Evolutionary conservation across 2,329 filamentous ascomycete species (phyloP).

Genomic region (Diaporthe sp.): DNA sequence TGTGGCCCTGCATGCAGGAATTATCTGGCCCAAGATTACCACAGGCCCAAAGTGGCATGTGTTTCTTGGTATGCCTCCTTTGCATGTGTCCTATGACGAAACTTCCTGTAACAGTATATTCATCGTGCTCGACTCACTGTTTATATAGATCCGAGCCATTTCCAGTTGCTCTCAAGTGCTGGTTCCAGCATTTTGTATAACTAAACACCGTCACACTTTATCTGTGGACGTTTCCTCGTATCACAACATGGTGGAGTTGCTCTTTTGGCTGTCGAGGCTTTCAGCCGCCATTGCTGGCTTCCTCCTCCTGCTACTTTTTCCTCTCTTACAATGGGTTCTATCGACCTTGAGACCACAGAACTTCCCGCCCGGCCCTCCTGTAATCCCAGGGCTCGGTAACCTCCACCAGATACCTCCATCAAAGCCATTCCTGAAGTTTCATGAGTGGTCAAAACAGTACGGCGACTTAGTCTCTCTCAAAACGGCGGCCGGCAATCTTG

Average conservation of each 20-base stretch:
- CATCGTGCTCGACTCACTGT: neutral
- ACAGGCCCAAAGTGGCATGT: neutral
- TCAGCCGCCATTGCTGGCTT: neutral
- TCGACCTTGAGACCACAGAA: slow-evolving; percentile 37
- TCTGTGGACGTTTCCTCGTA: neutral
- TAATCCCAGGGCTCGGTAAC: slow-evolving; percentile 47
- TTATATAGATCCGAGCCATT: neutral
- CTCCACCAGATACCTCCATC: slow-evolving; percentile 46
- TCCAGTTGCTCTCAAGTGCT: neutral
- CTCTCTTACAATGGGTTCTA: neutral
- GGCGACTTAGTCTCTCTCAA: slow-evolving; percentile 53
- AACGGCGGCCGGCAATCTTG: slow-evolving; percentile 49
- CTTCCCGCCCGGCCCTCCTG: slow-evolving; percentile 46
- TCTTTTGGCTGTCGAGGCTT: neutral
- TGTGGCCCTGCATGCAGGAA: neutral
- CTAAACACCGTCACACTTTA: no score
- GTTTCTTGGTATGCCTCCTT: neutral
- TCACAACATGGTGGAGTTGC: neutral
- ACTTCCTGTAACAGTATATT: neutral
- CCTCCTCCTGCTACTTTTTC: neutral
- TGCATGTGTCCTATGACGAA: neutral
- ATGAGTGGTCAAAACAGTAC: slow-evolving; percentile 52
- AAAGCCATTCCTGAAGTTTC: slow-evolving; percentile 47
- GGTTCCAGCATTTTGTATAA: no score
- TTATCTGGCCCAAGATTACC: neutral